Conservation (phyloP, 2,329 filamentous ascomycete genomes). For the Diaporthe batatas region DNA sequence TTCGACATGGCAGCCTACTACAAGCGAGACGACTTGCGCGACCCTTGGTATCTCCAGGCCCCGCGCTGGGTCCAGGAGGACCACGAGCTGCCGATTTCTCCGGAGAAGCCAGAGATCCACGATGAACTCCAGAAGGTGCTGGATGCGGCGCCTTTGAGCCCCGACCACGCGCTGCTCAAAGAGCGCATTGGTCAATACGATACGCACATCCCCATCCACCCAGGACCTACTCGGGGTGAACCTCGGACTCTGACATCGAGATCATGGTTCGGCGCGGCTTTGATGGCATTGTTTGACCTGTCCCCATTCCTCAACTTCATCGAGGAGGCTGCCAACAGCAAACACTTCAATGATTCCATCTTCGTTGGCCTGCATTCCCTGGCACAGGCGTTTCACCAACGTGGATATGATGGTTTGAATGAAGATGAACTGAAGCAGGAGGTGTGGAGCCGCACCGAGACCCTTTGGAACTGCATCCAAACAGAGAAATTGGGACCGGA, state of each 20-base stretch:
- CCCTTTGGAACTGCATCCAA: not conserved
- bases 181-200: not conserved
- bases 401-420: rapidly evolving
- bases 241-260: too few species aligned
- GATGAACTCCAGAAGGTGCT: not conserved
- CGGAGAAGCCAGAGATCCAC: not conserved
- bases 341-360: not conserved
- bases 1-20: not conserved
- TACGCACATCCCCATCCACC: not conserved
- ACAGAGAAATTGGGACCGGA: not conserved
- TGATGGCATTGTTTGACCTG: constrained; percentile 25
- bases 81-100: not conserved
- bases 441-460: not conserved
- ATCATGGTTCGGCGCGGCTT: not conserved
- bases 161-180: not conserved
- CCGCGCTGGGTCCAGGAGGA: not conserved
- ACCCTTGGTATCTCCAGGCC: not conserved
- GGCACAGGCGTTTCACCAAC: not conserved
- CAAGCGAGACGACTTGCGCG: not conserved
- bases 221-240: not conserved
- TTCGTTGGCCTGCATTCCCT: not conserved
- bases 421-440: not conserved
- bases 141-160: not conserved
- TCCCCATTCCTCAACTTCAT: constrained; percentile 15
- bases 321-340: not conserved